phyloP scores from a whole-genome alignment of 2,329 filamentous ascomycete genomes.

The Waltergamsia citrina region DNA sequence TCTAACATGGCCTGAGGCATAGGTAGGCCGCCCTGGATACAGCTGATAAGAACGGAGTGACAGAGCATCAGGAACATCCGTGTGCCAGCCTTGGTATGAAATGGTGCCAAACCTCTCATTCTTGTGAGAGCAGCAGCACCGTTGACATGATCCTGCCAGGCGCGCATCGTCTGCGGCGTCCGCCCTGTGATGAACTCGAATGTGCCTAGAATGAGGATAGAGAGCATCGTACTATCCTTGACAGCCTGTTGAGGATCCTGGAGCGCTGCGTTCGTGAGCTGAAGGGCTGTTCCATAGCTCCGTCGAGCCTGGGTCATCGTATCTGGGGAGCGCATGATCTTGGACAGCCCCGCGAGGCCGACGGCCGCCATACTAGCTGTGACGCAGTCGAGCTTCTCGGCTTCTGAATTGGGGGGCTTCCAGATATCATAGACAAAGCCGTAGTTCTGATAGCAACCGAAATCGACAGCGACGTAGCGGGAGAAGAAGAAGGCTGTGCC shows the following conservation, averaged over 20 bases:
- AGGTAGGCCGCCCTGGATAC: conserved; percentile 36
- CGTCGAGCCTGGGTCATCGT: conserved; percentile 37
- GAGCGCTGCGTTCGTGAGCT: conserved; percentile 40
- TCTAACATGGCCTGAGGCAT: conserved; percentile 38
- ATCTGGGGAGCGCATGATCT: conserved; percentile 28
- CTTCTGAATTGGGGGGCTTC: conserved; percentile 24
- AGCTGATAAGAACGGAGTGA: conserved; percentile 40
- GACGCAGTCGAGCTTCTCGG: conserved; percentile 25
- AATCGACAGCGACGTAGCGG: conserved; percentile 36
- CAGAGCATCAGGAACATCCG: conserved; percentile 46
- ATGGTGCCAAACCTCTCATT: conserved; percentile 37
- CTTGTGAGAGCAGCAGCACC: conserved; percentile 40
- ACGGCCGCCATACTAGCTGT: conserved; percentile 45
- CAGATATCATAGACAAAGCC: conserved; percentile 44
- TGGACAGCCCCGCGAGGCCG: conserved; percentile 40
- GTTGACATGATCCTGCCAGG: conserved; percentile 44
- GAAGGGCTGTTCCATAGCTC: conserved; percentile 40
- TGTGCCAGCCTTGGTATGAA: conserved; percentile 32
- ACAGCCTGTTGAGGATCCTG: conserved; percentile 28
- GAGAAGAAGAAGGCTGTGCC: conserved; percentile 42
- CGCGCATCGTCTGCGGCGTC: conserved; percentile 33
- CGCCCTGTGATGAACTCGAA: conserved; percentile 44
- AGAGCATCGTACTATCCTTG: conserved; percentile 42
- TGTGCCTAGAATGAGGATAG: conserved; percentile 41
- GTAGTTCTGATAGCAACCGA: conserved; percentile 38